Conservation (phyloP, 129 eudicot species). For the Saussurea involucrata region DNA sequence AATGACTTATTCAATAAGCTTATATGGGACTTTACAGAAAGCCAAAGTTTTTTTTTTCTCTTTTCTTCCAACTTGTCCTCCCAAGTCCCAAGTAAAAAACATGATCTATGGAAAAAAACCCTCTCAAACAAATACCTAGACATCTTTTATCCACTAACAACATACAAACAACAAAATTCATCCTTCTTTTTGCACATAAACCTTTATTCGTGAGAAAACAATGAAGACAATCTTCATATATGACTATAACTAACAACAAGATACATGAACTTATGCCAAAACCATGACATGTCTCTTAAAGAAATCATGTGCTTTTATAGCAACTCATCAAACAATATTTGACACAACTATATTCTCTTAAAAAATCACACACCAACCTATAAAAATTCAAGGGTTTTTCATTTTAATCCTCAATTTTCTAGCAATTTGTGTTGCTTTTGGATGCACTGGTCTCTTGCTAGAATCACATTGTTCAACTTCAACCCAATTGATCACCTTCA, state of each 20-base stretch:
- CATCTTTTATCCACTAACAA: too few relatives aligned
- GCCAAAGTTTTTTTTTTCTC: too few relatives aligned
- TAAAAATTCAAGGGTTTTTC: slow-evolving; percentile 63
- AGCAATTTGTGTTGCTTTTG: slow-evolving; percentile 78
- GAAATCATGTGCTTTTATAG: not conserved
- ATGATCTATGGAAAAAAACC: too few relatives aligned
- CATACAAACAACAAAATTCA: too few relatives aligned
- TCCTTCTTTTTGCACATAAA: not conserved
- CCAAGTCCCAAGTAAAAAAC: too few relatives aligned
- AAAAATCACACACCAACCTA: not conserved
- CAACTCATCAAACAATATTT: slow-evolving; percentile 9
- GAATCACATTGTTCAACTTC: slow-evolving; percentile 80
- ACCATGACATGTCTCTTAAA: not conserved
- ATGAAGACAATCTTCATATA: not conserved
- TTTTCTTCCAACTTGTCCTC: too few relatives aligned
- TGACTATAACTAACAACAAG: not conserved
- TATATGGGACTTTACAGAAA: too few relatives aligned
- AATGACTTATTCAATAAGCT: too few relatives aligned
- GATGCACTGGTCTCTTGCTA: slow-evolving; percentile 77
- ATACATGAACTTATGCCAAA: not conserved
- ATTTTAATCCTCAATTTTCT: slow-evolving; percentile 89
- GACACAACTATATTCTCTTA: slow-evolving; percentile 17
- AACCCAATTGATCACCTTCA: slow-evolving; percentile 89
- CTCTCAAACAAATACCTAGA: too few relatives aligned
- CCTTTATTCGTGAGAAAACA: not conserved